A percentile compares a stretch with the other conserved stretches of the same genome.
Conservation (phyloP, 1,284 basidiomycete species). For the Sanguinoderma infundibulare region DNA sequence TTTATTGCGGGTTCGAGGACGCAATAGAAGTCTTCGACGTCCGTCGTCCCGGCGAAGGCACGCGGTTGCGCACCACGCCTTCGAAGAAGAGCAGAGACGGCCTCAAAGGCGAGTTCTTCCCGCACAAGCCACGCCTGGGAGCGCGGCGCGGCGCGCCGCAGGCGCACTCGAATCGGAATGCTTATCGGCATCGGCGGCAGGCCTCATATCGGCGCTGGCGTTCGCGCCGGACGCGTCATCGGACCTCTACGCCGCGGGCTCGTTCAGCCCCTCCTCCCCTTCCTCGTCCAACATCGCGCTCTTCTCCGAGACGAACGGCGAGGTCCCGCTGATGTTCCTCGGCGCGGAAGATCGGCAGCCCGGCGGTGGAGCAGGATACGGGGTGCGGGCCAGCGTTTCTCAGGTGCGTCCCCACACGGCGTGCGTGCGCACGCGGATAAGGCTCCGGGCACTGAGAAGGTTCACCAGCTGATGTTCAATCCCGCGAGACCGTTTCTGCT, state of each 20-base stretch:
- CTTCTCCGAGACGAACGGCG: constrained; percentile 67
- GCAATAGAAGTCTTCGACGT: constrained; percentile 91
- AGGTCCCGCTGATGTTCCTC: constrained; percentile 63
- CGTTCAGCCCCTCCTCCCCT: constrained; percentile 53
- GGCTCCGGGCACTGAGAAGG: neutral
- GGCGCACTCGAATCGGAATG: constrained; percentile 13
- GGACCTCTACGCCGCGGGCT: constrained; percentile 78
- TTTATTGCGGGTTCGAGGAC: constrained; percentile 90
- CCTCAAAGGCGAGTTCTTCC: constrained; percentile 67
- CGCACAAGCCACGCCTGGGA: neutral
- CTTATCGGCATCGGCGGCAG: constrained; percentile 51
- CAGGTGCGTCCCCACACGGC: constrained; percentile 53
- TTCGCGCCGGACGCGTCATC: constrained; percentile 64
- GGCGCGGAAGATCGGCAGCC: constrained; percentile 37
- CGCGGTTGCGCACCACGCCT: constrained; percentile 74
- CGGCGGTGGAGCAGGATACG: constrained; percentile 35
- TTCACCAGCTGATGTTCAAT: constrained; percentile 76
- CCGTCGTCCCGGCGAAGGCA: constrained; percentile 71
- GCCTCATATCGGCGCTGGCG: constrained; percentile 83
- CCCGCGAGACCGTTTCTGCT: constrained; percentile 72
- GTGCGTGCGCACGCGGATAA: constrained; percentile 3
- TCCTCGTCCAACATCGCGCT: constrained; percentile 70
- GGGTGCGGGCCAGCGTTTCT: constrained; percentile 64
- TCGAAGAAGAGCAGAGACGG: constrained; percentile 83
- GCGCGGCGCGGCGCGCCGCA: too few relatives aligned